These are phyloP conservation scores for Coemansia sp. DNA, from an alignment of 192 early-diverging fungal species.

Conservation along the genomic window DNA sequence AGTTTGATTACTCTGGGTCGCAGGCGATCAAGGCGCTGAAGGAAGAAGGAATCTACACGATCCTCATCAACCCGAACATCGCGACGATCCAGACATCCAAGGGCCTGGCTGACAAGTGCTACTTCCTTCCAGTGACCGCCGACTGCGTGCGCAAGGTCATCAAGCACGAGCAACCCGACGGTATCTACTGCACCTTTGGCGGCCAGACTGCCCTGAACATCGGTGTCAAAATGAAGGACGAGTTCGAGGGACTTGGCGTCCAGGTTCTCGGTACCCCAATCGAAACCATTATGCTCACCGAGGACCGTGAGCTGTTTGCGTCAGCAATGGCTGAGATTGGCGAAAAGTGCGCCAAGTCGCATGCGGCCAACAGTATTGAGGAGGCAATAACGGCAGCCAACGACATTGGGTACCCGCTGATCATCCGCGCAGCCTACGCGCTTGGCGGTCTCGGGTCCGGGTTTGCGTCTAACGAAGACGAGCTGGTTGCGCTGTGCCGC, in stretches of 20 bases:
- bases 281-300: conserved; percentile 92
- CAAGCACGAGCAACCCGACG: conserved; percentile 93
- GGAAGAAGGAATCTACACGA: conserved; percentile 95
- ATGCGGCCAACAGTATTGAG: conserved; percentile 75
- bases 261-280: conserved; percentile 95
- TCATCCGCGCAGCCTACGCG: conserved; percentile 94
- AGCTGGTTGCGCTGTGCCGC: conserved; percentile 76
- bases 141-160: conserved; percentile 96
- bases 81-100: conserved; percentile 99
- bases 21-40: conserved; percentile 98
- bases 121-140: conserved; percentile 94
- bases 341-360: conserved; percentile 89
- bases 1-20: conserved; percentile 98
- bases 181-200: conserved; percentile 98
- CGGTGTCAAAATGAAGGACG: conserved; percentile 84
- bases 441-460: conserved; percentile 97
- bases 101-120: conserved; percentile 96
- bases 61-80: conserved; percentile 99
- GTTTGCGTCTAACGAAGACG: conserved; percentile 87
- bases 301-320: conserved; percentile 96
- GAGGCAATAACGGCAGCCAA: conserved; percentile 87
- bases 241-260: conserved; percentile 87
- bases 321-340: conserved; percentile 81
- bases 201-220: conserved; percentile 98
- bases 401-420: conserved; percentile 92